Conservation (phyloP, 352 stramenopile genomes). For the Blastocystis sp. region DNA sequence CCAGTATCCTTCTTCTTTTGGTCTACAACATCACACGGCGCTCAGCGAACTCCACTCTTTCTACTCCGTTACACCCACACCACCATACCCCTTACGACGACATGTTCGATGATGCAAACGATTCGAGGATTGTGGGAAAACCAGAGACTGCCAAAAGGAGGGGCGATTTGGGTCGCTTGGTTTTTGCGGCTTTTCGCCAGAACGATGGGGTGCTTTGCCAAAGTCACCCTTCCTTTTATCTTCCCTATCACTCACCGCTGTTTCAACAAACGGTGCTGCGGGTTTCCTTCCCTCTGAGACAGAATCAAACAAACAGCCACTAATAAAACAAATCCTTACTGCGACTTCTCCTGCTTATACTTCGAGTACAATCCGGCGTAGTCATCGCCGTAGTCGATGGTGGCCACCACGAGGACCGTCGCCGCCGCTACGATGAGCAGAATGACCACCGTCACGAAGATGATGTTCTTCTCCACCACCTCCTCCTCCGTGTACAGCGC, state of each 20-base stretch:
- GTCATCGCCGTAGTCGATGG: conserved; percentile 59
- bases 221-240: too few species aligned
- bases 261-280: too few species aligned
- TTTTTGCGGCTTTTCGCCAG: too few species aligned
- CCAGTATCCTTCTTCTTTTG: conserved; percentile 70
- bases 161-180: too few species aligned
- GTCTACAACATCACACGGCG: conserved; percentile 19
- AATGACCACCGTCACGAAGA: conserved; percentile 54
- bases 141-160: too few species aligned
- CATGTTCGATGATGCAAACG: background rate
- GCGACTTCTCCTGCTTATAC: conserved; percentile 57
- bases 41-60: conserved; percentile 55
- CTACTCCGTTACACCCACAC: background rate
- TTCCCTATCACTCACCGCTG: too few species aligned
- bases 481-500: conserved; percentile 3
- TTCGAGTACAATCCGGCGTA: conserved; percentile 55
- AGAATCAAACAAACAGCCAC: too few species aligned
- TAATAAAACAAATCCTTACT: background rate
- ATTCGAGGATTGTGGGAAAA: too few species aligned
- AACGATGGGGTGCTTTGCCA: too few species aligned
- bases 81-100: conserved; percentile 20
- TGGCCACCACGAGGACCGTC: conserved; percentile 27
- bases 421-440: conserved; percentile 20
- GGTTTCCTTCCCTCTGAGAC: too few species aligned
- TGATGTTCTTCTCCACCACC: conserved; percentile 48